Conservation (phyloP, 768 basidiomycete genomes). For the Sutorius australiensis region DNA sequence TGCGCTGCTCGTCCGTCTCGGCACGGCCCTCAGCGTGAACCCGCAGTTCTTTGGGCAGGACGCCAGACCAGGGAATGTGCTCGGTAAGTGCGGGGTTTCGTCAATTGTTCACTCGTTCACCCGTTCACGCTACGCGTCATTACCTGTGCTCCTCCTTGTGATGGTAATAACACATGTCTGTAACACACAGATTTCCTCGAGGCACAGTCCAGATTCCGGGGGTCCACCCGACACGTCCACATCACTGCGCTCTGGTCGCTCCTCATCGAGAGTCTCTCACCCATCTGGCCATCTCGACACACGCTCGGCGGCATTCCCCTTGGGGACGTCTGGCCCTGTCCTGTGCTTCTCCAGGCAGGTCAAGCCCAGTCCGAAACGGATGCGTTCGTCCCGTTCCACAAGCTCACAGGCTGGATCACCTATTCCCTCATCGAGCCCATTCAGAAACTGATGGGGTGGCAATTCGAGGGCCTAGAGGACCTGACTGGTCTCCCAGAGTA, state of each 20-base stretch:
- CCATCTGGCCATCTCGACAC: constrained; percentile 84
- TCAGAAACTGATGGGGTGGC: constrained; percentile 73
- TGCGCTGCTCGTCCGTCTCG: constrained; percentile 68
- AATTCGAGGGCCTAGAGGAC: constrained; percentile 74
- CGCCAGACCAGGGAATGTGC: constrained; percentile 76
- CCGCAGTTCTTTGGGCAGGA: constrained; percentile 69
- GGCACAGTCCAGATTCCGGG: constrained; percentile 44
- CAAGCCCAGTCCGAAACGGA: constrained; percentile 41
- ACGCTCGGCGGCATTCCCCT: constrained; percentile 65
- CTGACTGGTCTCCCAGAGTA: constrained; percentile 96
- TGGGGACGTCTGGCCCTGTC: constrained; percentile 93
- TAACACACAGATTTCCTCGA: constrained; percentile 61
- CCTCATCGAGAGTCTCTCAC: constrained; percentile 76
- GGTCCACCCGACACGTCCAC: constrained; percentile 49
- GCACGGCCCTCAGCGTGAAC: constrained; percentile 61
- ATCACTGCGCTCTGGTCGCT: constrained; percentile 76
- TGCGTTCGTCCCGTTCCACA: constrained; percentile 90
- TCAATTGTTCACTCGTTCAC: neutral
- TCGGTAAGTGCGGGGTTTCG: constrained; percentile 45
- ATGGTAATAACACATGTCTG: neutral
- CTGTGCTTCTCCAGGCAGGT: constrained; percentile 36
- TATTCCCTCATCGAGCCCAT: constrained; percentile 87
- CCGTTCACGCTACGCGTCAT: neutral
- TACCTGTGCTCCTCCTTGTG: too few species aligned
- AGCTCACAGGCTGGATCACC: constrained; percentile 91